Percentiles rank a stretch among this genome's conserved stretches.
These are phyloP conservation scores for Hericium erinaceus DNA, from an alignment of 768 basidiomycete genomes.

Conservation along the genomic window DNA sequence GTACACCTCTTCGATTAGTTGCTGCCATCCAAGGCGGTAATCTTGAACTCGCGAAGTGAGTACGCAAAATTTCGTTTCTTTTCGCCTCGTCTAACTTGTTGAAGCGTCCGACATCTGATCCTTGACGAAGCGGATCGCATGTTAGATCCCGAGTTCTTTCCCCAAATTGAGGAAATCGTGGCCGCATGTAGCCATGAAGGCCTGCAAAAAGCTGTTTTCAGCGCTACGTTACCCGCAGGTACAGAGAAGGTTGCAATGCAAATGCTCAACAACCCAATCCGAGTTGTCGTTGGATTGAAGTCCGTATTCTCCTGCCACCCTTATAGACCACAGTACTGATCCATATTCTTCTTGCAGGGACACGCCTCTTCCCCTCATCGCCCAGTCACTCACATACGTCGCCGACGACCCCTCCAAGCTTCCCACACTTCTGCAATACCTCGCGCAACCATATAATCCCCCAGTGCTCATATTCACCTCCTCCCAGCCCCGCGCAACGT, in stretches of 20 bases:
- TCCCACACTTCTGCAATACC: conserved; percentile 73
- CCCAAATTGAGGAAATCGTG: conserved; percentile 83
- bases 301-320: conserved; percentile 30
- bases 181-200: conserved; percentile 59
- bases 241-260: conserved; percentile 82
- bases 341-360: conserved; percentile 44
- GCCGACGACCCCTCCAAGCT: conserved; percentile 93
- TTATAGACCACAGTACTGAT: not conserved
- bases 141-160: conserved; percentile 79
- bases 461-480: conserved; percentile 89
- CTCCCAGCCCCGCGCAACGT: conserved; percentile 76
- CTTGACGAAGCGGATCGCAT: conserved; percentile 91
- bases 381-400: conserved; percentile 84
- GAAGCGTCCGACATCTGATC: conserved; percentile 76
- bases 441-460: conserved; percentile 78
- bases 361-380: conserved; percentile 85
- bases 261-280: conserved; percentile 78
- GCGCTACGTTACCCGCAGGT: conserved; percentile 86
- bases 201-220: conserved; percentile 85
- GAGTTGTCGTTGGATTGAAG: conserved; percentile 97
- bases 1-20: conserved; percentile 86
- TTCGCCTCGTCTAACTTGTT: conserved; percentile 6
- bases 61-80: conserved; percentile 3
- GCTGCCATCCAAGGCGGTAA: conserved; percentile 62
- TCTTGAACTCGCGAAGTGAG: conserved; percentile 67